These are phyloP conservation scores for Circinella minor DNA, from an alignment of 371 early-diverging fungal species.

Conservation along the genomic window DNA sequence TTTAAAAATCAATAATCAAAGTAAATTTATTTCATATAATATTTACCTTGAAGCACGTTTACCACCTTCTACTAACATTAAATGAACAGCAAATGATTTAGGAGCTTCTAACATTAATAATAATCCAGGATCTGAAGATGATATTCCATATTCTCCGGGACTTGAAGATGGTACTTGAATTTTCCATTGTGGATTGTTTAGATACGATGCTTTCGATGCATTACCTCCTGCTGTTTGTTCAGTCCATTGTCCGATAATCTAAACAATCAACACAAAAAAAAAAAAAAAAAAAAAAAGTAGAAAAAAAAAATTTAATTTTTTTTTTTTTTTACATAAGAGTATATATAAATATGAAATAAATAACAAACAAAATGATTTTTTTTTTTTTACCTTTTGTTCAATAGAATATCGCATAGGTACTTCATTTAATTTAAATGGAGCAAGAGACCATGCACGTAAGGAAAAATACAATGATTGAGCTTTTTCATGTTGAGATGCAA, in stretches of 20 bases:
- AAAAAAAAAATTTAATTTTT: no score
- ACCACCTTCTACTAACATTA: constrained; percentile 73
- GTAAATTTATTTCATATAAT: no score
- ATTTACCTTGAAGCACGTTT: constrained; percentile 65
- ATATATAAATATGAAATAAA: no score
- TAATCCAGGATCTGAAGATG: constrained; percentile 23
- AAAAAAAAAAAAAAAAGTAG: no score
- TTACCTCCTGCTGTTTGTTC: constrained; percentile 84
- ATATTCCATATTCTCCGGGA: constrained; percentile 12
- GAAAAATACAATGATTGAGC: constrained; percentile 73
- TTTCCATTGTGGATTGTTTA: constrained; percentile 82
- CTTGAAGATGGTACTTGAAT: constrained; percentile 53
- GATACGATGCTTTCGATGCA: constrained; percentile 67
- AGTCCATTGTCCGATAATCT: constrained; percentile 75
- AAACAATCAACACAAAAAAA: no score
- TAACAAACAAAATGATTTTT: no score
- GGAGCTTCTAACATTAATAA: constrained; percentile 72
- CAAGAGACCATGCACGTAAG: constrained; percentile 70
- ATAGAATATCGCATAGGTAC: constrained; percentile 67
- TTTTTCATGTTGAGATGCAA: constrained; percentile 83
- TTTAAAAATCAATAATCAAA: no score
- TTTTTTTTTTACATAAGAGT: no score
- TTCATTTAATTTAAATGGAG: constrained; percentile 66
- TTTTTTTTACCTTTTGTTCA: constrained; percentile 56
- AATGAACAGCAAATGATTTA: constrained; percentile 69